A percentile compares a stretch with the other conserved stretches of the same genome.
phyloP scores from a whole-genome alignment of 2,329 filamentous ascomycete species.

The Pseudogymnoascus sp. region DNA sequence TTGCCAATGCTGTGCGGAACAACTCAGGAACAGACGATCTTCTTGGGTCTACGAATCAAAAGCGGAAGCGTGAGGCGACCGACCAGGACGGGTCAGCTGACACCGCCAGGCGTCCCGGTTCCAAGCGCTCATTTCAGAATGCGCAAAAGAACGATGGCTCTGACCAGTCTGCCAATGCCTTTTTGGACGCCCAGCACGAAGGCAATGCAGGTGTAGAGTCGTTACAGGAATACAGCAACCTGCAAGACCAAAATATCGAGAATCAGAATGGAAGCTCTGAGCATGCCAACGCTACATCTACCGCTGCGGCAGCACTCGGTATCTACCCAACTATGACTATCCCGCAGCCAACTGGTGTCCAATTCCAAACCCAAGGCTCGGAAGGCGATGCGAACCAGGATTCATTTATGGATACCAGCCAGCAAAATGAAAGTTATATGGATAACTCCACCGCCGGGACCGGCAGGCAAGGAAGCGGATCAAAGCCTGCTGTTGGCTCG shows the following conservation, averaged over 20 bases:
- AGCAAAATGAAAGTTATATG: constrained; percentile 28
- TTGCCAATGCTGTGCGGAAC: constrained; percentile 30
- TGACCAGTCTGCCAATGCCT: constrained; percentile 17
- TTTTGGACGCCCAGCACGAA: constrained; percentile 20
- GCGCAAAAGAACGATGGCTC: constrained; percentile 19
- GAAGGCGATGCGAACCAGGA: constrained; percentile 31
- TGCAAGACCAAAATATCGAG: constrained; percentile 36
- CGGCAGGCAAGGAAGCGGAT: constrained; percentile 19
- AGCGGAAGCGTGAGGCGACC: constrained; percentile 29
- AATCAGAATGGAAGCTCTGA: constrained; percentile 45
- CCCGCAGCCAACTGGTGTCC: constrained; percentile 45
- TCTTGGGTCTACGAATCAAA: constrained; percentile 18
- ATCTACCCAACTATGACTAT: constrained; percentile 46
- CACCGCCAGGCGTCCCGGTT: constrained; percentile 25
- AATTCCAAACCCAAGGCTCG: constrained; percentile 38
- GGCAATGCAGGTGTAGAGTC: constrained; percentile 22
- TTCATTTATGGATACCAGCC: constrained; percentile 34
- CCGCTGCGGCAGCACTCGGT: constrained; percentile 44
- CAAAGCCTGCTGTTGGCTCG: constrained; percentile 86
- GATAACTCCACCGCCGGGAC: constrained; percentile 38
- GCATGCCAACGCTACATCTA: constrained; percentile 42
- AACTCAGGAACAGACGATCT: constrained; percentile 17
- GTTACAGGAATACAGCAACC: constrained; percentile 31
- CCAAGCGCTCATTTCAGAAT: constrained; percentile 22
- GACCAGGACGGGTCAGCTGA: constrained; percentile 25